Evolutionary conservation across 306 rosid genomes (phyloP), one percentile per base, ranked within the genome.

Genomic region (Gillenia trifoliata): DNA sequence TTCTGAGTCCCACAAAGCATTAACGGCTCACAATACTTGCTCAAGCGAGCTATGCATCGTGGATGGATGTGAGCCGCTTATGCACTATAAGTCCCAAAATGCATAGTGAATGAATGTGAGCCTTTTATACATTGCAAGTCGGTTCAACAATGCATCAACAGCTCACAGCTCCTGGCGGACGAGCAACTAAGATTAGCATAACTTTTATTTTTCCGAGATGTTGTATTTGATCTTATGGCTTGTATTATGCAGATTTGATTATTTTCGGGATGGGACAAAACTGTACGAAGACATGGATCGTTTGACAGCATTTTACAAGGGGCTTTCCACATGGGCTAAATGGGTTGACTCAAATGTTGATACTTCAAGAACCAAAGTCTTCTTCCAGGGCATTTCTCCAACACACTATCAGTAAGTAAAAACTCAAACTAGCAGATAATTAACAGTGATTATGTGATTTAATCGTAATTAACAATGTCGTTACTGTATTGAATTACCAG

Each of bases 341-440:
- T 94, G 99, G 99, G 93, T 94, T 62, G 93, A 94, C 79, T 86
- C 50, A 25, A 90, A 92, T 61, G 89, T 94, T n/a, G 86, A 94
- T 63, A 75, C 97, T 34, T 15, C 89, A 59, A 86, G 81, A 71
- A 94, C 99, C 63, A 90, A 83, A 78, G 89, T 89, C 30, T 87
- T 92, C 91, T 92, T 94, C 76, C 99, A 94, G 67, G 97, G 97
- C 64, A 90, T 94, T 72, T 94, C 99, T 73, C 99, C 99, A 9
- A 94, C 99, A 41, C 99, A 94, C 76, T 92, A 90, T 71, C 77
- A 68, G 99, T 94, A 87, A 92, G 97, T 5, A 52, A 6, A 23
- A 10, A 59, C 11, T 26, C 17, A 59, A 12, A 25, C 19, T 25
- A 1, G 63, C 6, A 5, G 31, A 59, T 23, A 11, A 59, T 55